Evolutionary conservation across 345 rosid genomes (phyloP).

Genomic region (Arabis alpina): DNA sequence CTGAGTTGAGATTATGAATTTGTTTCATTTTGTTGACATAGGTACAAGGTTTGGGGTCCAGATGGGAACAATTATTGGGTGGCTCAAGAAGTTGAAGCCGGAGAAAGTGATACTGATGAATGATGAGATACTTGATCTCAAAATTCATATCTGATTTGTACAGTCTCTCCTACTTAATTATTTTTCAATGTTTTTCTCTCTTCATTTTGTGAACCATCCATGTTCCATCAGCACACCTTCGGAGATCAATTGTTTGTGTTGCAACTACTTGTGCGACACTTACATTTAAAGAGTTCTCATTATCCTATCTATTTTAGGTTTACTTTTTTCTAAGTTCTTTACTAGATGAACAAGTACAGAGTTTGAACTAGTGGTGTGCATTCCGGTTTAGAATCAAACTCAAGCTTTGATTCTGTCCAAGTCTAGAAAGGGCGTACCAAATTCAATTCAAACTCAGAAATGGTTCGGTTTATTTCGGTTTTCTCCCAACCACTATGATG

Average conservation of each 20-base stretch:
- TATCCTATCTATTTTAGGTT: conserved; percentile 13
- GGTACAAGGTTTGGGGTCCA: conserved; percentile 71
- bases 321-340: conserved; percentile 6
- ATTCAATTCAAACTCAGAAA: too few species aligned
- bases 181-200: neutral
- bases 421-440: too few species aligned
- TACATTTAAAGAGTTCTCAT: conserved; percentile 16
- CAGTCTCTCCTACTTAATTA: conserved; percentile 21
- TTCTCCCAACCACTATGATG: neutral
- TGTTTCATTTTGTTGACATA: conserved; percentile 45
- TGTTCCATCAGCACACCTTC: conserved; percentile 23
- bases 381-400: conserved; percentile 6
- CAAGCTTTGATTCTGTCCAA: neutral
- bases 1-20: conserved; percentile 52
- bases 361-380: neutral
- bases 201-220: conserved; percentile 23
- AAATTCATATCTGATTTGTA: conserved; percentile 37
- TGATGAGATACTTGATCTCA: conserved; percentile 48
- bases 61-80: conserved; percentile 62
- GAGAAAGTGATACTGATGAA: conserved; percentile 89
- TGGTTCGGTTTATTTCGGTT: neutral
- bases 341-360: conserved; percentile 4
- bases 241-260: conserved; percentile 34
- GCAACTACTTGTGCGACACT: conserved; percentile 28
- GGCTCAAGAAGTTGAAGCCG: conserved; percentile 68